A percentile compares a stretch with the other conserved stretches of the same genome.
phyloP scores from a whole-genome alignment of 306 rosid species.

The Amphicarpaea edgeworthii region DNA sequence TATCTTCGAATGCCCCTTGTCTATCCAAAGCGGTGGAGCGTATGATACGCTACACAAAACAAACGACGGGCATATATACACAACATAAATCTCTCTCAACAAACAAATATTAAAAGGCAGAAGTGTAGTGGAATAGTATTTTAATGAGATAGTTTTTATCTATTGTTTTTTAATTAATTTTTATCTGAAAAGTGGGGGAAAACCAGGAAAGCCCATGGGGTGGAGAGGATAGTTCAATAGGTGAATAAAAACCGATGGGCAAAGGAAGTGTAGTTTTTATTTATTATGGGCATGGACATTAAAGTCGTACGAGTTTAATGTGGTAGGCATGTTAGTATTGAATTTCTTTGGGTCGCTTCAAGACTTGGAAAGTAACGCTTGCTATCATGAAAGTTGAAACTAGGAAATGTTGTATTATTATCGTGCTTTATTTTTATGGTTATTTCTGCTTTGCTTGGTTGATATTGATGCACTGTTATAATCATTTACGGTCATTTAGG shows the following conservation, averaged over 20 bases:
- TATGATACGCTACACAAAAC: constrained; percentile 34
- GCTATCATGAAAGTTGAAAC: constrained; percentile 29
- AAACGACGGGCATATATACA: too few species aligned
- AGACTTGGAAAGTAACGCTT: constrained; percentile 35
- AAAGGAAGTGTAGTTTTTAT: constrained; percentile 7
- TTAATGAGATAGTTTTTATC: too few species aligned
- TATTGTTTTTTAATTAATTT: too few species aligned
- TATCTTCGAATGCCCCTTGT: constrained; percentile 31
- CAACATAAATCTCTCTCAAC: too few species aligned
- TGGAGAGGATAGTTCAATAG: constrained; percentile 12
- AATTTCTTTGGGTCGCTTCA: constrained; percentile 23
- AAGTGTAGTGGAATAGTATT: too few species aligned
- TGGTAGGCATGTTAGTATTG: constrained; percentile 32
- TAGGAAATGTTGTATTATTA: neutral
- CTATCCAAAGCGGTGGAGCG: constrained; percentile 50
- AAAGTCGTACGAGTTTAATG: constrained; percentile 37
- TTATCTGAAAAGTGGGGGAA: neutral
- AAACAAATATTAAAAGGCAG: too few species aligned
- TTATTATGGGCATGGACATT: neutral
- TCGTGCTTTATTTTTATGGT: neutral
- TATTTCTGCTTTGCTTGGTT: neutral
- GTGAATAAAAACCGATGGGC: constrained; percentile 37
- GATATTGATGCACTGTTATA: neutral
- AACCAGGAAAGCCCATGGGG: neutral
- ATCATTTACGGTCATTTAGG: neutral